Evolutionary conservation across 306 rosid species (phyloP).

Genomic region (Ormosia emarginata): DNA sequence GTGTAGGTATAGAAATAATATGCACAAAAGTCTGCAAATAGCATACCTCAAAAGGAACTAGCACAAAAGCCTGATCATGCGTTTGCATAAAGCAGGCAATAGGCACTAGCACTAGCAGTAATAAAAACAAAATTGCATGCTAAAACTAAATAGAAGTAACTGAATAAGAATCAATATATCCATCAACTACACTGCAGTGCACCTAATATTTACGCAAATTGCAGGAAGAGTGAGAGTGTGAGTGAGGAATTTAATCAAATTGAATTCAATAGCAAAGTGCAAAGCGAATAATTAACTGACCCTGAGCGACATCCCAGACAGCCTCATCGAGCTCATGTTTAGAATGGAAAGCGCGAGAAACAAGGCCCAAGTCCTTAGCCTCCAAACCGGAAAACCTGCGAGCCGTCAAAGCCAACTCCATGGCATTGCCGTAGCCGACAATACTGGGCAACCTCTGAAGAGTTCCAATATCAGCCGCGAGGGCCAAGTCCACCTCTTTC

Average conservation of each 20-base stretch:
- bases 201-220: neutral
- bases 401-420: conserved; percentile 79
- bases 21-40: too few species aligned
- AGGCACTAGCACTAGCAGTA: neutral
- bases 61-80: too few species aligned
- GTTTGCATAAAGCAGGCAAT: too few species aligned
- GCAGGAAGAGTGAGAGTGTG: neutral
- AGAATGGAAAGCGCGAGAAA: conserved; percentile 53
- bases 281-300: conserved; percentile 16
- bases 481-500: conserved; percentile 78
- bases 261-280: too few species aligned
- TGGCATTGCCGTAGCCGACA: conserved; percentile 74
- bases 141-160: neutral
- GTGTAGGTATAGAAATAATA: too few species aligned
- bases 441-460: conserved; percentile 78
- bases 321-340: conserved; percentile 42
- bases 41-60: too few species aligned
- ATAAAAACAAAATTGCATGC: neutral
- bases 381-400: conserved; percentile 71
- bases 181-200: too few species aligned
- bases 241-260: neutral
- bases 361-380: conserved; percentile 69
- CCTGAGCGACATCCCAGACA: conserved; percentile 48
- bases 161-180: too few species aligned
- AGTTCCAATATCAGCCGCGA: conserved; percentile 82